These are phyloP conservation scores for Pseudofabraea citricarpa DNA, from an alignment of 2,329 filamentous ascomycete genomes.

Conservation along the genomic window DNA sequence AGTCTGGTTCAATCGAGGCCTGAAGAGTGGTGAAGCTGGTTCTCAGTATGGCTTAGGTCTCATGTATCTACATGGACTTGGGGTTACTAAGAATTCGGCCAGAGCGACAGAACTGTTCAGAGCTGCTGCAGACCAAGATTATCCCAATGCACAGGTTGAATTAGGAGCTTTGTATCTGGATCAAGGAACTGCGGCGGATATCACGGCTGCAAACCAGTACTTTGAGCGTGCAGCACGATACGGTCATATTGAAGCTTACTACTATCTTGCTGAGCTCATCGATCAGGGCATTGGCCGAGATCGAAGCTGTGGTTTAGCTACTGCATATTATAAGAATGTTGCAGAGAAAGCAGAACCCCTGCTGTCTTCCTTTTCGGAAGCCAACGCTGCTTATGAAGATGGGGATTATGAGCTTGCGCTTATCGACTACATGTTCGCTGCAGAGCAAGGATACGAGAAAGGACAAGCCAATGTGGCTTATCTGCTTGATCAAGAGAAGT, in stretches of 20 bases:
- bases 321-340: constrained; percentile 62
- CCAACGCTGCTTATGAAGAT: constrained; percentile 59
- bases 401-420: constrained; percentile 62
- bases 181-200: constrained; percentile 46
- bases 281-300: constrained; percentile 62
- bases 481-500: constrained; percentile 60
- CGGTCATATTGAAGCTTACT: constrained; percentile 67
- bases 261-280: constrained; percentile 67
- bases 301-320: constrained; percentile 60
- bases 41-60: constrained; percentile 67
- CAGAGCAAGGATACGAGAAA: constrained; percentile 68
- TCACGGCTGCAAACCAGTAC: constrained; percentile 53
- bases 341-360: constrained; percentile 51
- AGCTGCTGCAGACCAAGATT: constrained; percentile 63
- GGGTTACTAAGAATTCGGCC: constrained; percentile 54
- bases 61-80: constrained; percentile 66
- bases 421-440: constrained; percentile 65
- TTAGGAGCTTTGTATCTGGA: constrained; percentile 66
- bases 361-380: constrained; percentile 60
- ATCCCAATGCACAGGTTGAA: constrained; percentile 60
- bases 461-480: constrained; percentile 70
- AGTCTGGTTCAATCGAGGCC: constrained; percentile 64
- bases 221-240: constrained; percentile 67
- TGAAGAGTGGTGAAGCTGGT: constrained; percentile 58
- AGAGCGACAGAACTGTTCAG: constrained; percentile 62